These are phyloP conservation scores for Parathielavia appendiculata DNA, from an alignment of 495 filamentous ascomycete species.

Conservation along the genomic window DNA sequence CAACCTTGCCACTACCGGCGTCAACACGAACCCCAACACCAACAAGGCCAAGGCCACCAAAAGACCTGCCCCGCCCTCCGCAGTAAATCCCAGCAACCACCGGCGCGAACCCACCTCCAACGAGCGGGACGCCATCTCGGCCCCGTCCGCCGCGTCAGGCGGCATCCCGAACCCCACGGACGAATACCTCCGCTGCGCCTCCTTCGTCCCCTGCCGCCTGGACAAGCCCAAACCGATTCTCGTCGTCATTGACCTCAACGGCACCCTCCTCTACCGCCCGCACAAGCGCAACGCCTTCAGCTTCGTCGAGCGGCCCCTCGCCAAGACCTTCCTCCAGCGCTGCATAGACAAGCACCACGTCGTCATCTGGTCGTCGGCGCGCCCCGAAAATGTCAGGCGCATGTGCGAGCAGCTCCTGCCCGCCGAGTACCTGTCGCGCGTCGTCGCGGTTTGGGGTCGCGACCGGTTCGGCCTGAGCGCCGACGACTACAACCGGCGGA, in stretches of 20 bases:
- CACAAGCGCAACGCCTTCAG: slow-evolving; percentile 39
- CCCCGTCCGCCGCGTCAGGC: slow-evolving; percentile 42
- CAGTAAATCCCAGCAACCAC: not conserved
- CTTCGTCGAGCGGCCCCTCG: slow-evolving; percentile 58
- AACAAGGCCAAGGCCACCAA: not conserved
- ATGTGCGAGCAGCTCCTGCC: slow-evolving; percentile 57
- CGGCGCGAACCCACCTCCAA: not conserved
- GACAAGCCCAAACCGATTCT: slow-evolving; percentile 50
- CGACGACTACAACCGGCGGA: slow-evolving; percentile 59
- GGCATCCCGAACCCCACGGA: slow-evolving; percentile 44
- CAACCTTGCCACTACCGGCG: not conserved
- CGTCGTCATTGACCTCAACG: slow-evolving; percentile 87
- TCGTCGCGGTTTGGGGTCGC: slow-evolving; percentile 75
- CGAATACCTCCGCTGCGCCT: slow-evolving; percentile 36
- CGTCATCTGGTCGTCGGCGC: slow-evolving; percentile 89
- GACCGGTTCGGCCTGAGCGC: slow-evolving; percentile 64
- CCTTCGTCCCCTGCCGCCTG: slow-evolving; percentile 21
- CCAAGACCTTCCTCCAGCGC: slow-evolving; percentile 61
- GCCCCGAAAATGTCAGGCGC: slow-evolving; percentile 57
- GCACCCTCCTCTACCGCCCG: slow-evolving; percentile 74
- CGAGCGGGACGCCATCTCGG: slow-evolving; percentile 21
- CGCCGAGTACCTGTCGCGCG: slow-evolving; percentile 29
- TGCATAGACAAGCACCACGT: slow-evolving; percentile 64
- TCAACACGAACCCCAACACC: not conserved
- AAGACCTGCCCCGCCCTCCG: not conserved